These are phyloP conservation scores for Bathelium albidoporum DNA, from an alignment of 495 filamentous ascomycete species.

Conservation along the genomic window DNA sequence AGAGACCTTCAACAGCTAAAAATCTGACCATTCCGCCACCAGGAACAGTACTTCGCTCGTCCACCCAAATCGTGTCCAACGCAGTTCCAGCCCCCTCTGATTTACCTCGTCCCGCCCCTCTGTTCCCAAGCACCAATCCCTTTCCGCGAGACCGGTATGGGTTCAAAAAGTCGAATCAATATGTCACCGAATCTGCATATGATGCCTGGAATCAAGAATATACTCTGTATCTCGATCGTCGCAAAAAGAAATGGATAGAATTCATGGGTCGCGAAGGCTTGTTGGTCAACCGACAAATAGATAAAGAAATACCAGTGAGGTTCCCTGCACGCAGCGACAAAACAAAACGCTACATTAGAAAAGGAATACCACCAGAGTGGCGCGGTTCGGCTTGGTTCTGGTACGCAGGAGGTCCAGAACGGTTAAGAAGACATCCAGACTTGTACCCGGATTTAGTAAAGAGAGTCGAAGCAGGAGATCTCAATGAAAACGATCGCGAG, in stretches of 20 bases:
- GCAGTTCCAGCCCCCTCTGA: conserved; percentile 21
- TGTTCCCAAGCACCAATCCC: conserved; percentile 2
- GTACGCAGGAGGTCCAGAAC: conserved; percentile 81
- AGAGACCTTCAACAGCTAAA: conserved; percentile 8
- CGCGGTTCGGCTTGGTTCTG: conserved; percentile 94
- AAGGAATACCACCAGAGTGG: conserved; percentile 91
- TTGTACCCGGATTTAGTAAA: conserved; percentile 61
- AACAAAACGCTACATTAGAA: conserved; percentile 80
- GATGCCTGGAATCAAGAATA: conserved; percentile 73
- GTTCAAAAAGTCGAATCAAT: conserved; percentile 77
- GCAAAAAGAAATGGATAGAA: conserved; percentile 70
- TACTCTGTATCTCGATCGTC: conserved; percentile 52
- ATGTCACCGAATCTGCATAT: conserved; percentile 66
- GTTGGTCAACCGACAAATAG: conserved; percentile 8
- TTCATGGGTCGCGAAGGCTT: conserved; percentile 69
- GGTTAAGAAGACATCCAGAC: conserved; percentile 60
- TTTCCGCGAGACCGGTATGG: conserved; percentile 70
- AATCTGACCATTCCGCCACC: conserved; percentile 4
- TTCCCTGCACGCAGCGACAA: conserved; percentile 76
- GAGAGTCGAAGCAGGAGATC: conserved; percentile 49
- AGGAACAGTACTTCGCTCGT: neutral
- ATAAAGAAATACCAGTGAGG: conserved; percentile 55
- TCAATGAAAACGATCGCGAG: conserved; percentile 65
- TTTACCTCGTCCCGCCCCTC: conserved; percentile 15
- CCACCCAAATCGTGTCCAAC: conserved; percentile 20